Base-by-base conservation (phyloP, 2,329 filamentous ascomycete species). In the Blastomyces gilchristii region DNA sequence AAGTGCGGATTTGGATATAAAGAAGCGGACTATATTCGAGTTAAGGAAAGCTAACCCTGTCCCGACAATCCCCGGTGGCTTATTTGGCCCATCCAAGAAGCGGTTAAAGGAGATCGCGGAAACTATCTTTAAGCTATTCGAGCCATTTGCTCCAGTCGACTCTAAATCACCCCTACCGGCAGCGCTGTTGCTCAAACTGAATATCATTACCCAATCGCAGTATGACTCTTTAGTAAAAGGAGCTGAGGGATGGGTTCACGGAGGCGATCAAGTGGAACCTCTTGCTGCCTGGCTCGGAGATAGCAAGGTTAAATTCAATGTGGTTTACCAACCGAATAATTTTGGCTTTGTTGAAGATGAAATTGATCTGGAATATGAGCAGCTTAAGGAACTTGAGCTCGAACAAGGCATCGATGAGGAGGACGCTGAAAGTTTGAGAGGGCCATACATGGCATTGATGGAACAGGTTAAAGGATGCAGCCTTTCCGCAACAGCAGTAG, bases 1-100 rank as follows among this genome's bases (percentile, higher is more conserved):
- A 39, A 89, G 87, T 22, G 82, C 84, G 60, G 87, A 89, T 64
- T 75, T 79, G 0, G 80, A 82, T 0, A 86, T 95, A 67, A 85
- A 85, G 65, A 78, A 83, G 61, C 82, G 85, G 16, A 91, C 85
- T 0, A 69, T 95, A 2, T 90, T 80, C 71, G 83, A 87, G 63
- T 75, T 91, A 1, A 81, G 83, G 22, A 69, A 72, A 14, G 70
- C 67, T 2, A 67, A 71, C 2, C 69, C 71, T 0, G 65, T 71
- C 9, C 70, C 70, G 8, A 70, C 68, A 9, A 67, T 81, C 11
- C 67, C 72, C 31, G 80, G 80, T 1, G 75, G 79, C 25, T 67
- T 77, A 7, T 72, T 78, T 41, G 66, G 66, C 0, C 71, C 72
- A 14, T 77, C 81, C 7, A 74, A 68, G 11, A 75, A 66, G 45